Percentiles rank a stretch among this genome's conserved stretches.
Evolutionary conservation across 495 filamentous ascomycete species (phyloP).

Genomic region (Talaromyces adpressus): DNA sequence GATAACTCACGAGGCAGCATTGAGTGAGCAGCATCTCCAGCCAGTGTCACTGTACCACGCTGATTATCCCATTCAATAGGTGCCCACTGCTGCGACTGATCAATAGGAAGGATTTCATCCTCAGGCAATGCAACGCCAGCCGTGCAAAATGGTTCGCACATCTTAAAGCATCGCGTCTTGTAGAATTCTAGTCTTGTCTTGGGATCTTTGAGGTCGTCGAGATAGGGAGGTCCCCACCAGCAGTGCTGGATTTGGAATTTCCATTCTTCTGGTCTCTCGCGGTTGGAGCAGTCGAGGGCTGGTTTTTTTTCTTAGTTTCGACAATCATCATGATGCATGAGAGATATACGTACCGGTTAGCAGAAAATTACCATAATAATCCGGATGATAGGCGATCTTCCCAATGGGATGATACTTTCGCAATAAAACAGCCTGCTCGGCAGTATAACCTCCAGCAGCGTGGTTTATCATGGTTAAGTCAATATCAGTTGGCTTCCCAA

Average conservation of each 20-base stretch:
- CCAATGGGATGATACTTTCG: constrained; percentile 15
- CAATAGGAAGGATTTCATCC: neutral
- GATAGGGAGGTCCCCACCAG: constrained; percentile 8
- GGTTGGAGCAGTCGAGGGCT: constrained; percentile 27
- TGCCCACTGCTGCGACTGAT: constrained; percentile 1
- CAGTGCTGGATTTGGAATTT: constrained; percentile 17
- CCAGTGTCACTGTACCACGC: constrained; percentile 40
- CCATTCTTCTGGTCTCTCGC: constrained; percentile 32
- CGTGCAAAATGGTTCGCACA: neutral
- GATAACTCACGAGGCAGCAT: constrained; percentile 55
- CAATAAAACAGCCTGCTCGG: constrained; percentile 21
- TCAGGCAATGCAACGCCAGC: neutral
- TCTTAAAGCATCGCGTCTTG: neutral
- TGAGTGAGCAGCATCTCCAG: constrained; percentile 56
- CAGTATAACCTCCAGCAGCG: constrained; percentile 13
- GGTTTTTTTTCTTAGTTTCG: neutral
- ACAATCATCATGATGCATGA: neutral
- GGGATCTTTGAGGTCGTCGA: neutral
- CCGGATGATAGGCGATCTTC: constrained; percentile 5
- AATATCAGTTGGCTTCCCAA: constrained; percentile 8
- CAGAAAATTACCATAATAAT: neutral
- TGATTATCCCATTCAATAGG: constrained; percentile 36
- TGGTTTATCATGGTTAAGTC: constrained; percentile 10
- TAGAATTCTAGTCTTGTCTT: neutral
- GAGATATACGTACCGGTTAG: neutral